phyloP scores from a whole-genome alignment of 768 basidiomycete species.

The Mycena capillaripes region DNA sequence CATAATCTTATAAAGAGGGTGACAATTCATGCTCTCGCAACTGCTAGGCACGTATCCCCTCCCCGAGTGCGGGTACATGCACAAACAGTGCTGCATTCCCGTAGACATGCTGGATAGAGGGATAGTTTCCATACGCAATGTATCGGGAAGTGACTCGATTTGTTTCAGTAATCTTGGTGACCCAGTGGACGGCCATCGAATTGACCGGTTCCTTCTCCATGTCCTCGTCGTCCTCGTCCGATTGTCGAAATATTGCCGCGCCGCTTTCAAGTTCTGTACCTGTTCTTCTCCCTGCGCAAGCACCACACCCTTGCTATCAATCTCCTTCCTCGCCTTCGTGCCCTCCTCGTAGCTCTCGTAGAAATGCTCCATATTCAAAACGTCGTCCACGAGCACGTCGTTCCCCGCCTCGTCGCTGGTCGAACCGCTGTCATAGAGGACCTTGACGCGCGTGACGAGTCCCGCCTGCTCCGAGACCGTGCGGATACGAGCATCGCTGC shows the following conservation, averaged over 20 bases:
- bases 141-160: conserved; percentile 6
- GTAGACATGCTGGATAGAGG: not conserved
- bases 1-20: no score
- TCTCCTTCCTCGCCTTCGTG: not conserved
- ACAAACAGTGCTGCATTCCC: conserved; percentile 24
- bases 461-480: conserved; percentile 16
- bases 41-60: conserved; percentile 3
- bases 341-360: not conserved
- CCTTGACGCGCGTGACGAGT: conserved; percentile 6
- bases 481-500: conserved; percentile 22
- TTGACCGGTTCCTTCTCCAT: not conserved
- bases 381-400: conserved; percentile 17
- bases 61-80: conserved; percentile 2
- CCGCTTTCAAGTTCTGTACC: not conserved
- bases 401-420: not conserved
- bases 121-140: conserved; percentile 10
- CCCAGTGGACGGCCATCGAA: conserved; percentile 19
- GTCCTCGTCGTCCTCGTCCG: no score
- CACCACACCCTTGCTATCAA: not conserved
- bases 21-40: no score
- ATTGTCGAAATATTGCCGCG: not conserved
- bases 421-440: conserved; percentile 7
- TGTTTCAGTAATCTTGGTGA: not conserved
- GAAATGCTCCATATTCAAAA: not conserved
- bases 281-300: not conserved